phyloP scores from a whole-genome alignment of 345 rosid species.

The Brassica juncea region DNA sequence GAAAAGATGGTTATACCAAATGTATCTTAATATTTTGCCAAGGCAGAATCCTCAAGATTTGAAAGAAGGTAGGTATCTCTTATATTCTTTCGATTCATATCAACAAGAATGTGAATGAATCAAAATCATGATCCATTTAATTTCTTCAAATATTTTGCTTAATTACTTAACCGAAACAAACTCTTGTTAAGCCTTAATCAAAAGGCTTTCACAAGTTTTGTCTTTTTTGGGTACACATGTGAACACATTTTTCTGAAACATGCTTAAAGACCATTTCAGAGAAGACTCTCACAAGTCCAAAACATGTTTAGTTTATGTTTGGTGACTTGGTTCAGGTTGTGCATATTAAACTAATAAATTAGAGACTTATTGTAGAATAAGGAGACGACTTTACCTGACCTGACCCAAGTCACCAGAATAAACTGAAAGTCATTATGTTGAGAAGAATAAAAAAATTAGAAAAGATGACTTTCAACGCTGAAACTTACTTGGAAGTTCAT shows the following conservation, averaged over 20 bases:
- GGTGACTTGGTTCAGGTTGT: constrained; percentile 7
- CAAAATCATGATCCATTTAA: neutral
- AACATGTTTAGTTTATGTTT: neutral
- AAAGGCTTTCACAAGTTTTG: neutral
- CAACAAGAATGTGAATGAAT: neutral
- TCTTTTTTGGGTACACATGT: neutral
- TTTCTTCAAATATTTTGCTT: neutral
- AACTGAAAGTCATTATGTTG: neutral
- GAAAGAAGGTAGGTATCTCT: neutral
- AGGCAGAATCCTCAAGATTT: neutral
- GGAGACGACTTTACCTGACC: constrained; percentile 26
- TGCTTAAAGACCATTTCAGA: neutral
- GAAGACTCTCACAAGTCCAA: neutral
- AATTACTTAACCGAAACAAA: neutral
- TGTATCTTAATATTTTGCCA: neutral
- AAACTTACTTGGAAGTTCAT: constrained; percentile 11
- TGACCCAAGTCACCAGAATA: constrained; percentile 7
- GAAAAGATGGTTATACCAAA: neutral
- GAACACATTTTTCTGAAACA: constrained; percentile 10
- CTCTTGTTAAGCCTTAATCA: neutral
- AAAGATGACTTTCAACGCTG: neutral
- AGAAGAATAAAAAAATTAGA: neutral
- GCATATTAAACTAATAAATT: constrained; percentile 4
- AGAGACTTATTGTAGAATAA: neutral
- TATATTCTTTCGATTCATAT: neutral